phyloP scores from a whole-genome alignment of 805 yeast genomes.

The Spathaspora sp. region DNA sequence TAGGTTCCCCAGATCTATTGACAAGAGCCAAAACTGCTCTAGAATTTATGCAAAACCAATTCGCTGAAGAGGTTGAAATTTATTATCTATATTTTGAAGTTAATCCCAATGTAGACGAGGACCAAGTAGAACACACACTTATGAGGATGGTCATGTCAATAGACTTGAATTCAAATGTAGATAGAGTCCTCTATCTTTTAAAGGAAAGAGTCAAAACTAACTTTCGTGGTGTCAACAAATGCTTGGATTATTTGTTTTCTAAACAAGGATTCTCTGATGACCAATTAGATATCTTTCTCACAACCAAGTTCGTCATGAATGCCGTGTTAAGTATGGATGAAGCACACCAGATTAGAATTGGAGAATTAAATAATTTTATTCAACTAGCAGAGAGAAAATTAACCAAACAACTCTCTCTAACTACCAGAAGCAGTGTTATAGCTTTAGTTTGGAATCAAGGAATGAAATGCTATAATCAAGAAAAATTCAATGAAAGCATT shows the following conservation, averaged over 20 bases:
- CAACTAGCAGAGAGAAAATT: constrained; percentile 3
- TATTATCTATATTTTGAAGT: constrained; percentile 1
- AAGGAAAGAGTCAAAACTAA: not conserved
- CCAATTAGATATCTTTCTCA: not conserved
- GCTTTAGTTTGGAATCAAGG: constrained; percentile 5
- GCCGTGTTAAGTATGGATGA: not conserved
- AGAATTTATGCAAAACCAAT: constrained; percentile 1
- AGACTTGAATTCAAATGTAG: not conserved
- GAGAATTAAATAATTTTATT: constrained; percentile 2
- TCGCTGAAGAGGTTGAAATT: constrained; percentile 2
- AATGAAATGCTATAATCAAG: not conserved
- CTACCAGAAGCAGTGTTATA: not conserved
- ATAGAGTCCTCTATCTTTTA: not conserved
- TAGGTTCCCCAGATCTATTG: not conserved
- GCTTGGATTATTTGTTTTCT: constrained; percentile 4
- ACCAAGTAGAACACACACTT: not conserved
- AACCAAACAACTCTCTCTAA: not conserved
- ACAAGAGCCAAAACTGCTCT: constrained; percentile 1
- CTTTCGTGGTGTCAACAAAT: constrained; percentile 2
- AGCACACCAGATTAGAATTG: not conserved
- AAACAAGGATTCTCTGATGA: not conserved
- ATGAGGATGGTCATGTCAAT: constrained; percentile 4
- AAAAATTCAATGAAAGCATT: not conserved
- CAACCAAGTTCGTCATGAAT: constrained; percentile 1
- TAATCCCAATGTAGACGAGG: not conserved